Percentiles rank a stretch among this genome's conserved stretches.
phyloP scores from a whole-genome alignment of 1,284 basidiomycete genomes.

The Meripilus lineatus region DNA sequence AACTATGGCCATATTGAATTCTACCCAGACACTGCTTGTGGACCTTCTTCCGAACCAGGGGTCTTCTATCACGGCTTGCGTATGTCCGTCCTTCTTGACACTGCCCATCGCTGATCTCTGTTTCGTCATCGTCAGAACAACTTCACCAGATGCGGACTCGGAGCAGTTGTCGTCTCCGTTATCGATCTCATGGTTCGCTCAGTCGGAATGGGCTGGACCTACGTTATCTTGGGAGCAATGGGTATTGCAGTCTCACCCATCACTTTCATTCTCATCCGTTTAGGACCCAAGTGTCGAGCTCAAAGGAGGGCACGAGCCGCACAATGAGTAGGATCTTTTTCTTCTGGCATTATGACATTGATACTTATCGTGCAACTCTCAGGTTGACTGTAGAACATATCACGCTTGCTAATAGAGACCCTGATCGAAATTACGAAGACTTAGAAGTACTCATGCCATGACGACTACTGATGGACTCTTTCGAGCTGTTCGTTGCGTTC shows the following conservation, averaged over 20 bases:
- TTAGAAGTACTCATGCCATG: too few relatives aligned
- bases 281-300: constrained; percentile 33
- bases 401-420: too few relatives aligned
- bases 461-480: too few relatives aligned
- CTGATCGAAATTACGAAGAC: too few relatives aligned
- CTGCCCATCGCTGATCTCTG: not conserved
- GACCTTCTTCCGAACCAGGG: constrained; percentile 56
- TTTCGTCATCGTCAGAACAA: constrained; percentile 43
- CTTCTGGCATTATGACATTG: too few relatives aligned
- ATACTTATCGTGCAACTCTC: too few relatives aligned
- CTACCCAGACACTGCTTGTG: constrained; percentile 51
- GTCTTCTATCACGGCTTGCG: constrained; percentile 63
- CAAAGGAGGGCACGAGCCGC: constrained; percentile 20
- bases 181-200: constrained; percentile 41
- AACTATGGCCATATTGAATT: constrained; percentile 39
- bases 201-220: constrained; percentile 46
- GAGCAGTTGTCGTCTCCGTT: constrained; percentile 43
- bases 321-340: too few relatives aligned
- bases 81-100: constrained; percentile 26
- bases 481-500: too few relatives aligned
- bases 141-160: constrained; percentile 48
- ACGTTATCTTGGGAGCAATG: constrained; percentile 38
- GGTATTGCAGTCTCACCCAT: constrained; percentile 35
- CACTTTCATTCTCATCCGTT: constrained; percentile 30
- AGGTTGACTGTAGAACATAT: too few relatives aligned